These are phyloP conservation scores for Myxozyma vanderwaltii DNA, from an alignment of 805 yeast genomes.

Conservation along the genomic window DNA sequence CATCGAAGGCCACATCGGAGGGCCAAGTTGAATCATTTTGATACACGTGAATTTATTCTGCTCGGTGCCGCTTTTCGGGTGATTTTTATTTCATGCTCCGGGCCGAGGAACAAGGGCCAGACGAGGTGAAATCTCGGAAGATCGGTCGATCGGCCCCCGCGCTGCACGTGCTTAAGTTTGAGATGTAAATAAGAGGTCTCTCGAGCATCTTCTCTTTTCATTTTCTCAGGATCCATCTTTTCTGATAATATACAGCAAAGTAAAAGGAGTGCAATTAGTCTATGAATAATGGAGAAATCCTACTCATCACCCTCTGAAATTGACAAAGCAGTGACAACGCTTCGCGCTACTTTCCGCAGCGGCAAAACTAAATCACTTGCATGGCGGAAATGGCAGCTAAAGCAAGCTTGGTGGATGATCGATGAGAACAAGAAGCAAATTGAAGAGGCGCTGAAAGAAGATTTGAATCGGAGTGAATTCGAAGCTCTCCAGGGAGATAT, in stretches of 20 bases:
- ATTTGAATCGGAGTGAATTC: slow-evolving; percentile 3
- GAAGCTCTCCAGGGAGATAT: slow-evolving; percentile 1
- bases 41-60: too few species aligned
- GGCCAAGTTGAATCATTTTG: too few species aligned
- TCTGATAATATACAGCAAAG: neutral
- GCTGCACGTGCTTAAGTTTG: too few species aligned
- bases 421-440: neutral
- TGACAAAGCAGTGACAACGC: neutral
- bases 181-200: too few species aligned
- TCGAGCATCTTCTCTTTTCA: too few species aligned
- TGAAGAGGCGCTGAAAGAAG: neutral
- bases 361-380: slow-evolving; percentile 3
- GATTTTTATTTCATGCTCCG: too few species aligned
- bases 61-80: too few species aligned
- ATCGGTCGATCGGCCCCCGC: too few species aligned
- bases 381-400: slow-evolving; percentile 9
- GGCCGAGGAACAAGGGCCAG: too few species aligned
- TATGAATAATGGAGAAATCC: neutral
- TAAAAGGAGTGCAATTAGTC: neutral
- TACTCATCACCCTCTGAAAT: neutral
- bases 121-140: too few species aligned
- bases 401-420: slow-evolving; percentile 13
- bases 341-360: neutral
- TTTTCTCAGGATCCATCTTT: neutral
- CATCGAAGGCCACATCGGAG: too few species aligned